These are phyloP conservation scores for Xanthoconium separans DNA, from an alignment of 1,284 basidiomycete genomes.

Conservation along the genomic window DNA sequence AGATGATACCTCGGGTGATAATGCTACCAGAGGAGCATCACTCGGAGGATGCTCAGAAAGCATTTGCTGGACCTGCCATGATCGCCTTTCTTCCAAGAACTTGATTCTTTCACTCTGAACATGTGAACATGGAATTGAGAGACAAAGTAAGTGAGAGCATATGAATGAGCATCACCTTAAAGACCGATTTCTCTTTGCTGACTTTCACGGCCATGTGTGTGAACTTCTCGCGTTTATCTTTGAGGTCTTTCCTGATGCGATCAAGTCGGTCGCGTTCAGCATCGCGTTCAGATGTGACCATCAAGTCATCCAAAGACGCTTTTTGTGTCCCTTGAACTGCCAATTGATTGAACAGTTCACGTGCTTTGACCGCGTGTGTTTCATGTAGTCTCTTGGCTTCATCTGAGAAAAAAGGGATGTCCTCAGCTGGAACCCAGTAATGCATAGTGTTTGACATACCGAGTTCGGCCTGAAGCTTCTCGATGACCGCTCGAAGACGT, in stretches of 20 bases:
- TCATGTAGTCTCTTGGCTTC: constrained; percentile 49
- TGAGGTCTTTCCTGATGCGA: constrained; percentile 53
- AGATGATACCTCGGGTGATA: constrained; percentile 3
- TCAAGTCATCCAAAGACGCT: constrained; percentile 44
- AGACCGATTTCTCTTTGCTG: constrained; percentile 59
- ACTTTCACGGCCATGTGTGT: constrained; percentile 63
- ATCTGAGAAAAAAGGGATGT: constrained; percentile 35
- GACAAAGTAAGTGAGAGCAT: background rate
- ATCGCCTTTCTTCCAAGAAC: constrained; percentile 65
- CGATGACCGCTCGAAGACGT: constrained; percentile 48
- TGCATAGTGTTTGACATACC: constrained; percentile 39
- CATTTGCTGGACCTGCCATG: constrained; percentile 64
- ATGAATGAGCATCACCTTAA: constrained; percentile 54
- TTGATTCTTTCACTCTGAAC: constrained; percentile 56
- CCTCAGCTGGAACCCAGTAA: constrained; percentile 1
- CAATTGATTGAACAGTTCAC: constrained; percentile 52
- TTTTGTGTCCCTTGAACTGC: constrained; percentile 39
- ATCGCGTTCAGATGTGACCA: constrained; percentile 51
- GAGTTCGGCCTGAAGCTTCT: constrained; percentile 53
- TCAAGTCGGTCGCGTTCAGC: constrained; percentile 54
- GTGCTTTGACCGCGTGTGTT: constrained; percentile 43
- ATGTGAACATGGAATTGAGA: constrained; percentile 31
- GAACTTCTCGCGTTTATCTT: constrained; percentile 66
- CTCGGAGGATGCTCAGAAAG: constrained; percentile 55
- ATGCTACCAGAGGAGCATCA: constrained; percentile 27